Conservation (phyloP, 176 grass and related monocot genomes). For the Zea mays region DNA sequence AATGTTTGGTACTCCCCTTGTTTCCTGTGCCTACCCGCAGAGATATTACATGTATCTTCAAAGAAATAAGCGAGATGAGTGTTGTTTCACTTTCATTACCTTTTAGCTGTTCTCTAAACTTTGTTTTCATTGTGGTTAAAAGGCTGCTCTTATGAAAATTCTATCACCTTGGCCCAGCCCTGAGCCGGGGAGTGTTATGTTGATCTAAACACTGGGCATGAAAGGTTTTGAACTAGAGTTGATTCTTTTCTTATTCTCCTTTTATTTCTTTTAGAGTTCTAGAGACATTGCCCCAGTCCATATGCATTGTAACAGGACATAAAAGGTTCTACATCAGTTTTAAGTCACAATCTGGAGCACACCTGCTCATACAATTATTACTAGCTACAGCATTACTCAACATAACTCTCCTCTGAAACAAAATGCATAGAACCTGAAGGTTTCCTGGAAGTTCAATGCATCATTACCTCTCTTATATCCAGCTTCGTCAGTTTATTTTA, state of each 20-base stretch:
- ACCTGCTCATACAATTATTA: neutral
- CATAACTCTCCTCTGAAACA: neutral
- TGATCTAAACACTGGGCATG: neutral
- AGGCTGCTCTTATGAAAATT: constrained; percentile 10
- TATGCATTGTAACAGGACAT: neutral
- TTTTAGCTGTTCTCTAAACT: neutral
- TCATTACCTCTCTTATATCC: neutral
- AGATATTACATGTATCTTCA: constrained; percentile 26
- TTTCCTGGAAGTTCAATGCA: neutral
- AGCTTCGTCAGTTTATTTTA: constrained; percentile 12
- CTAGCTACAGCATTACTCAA: neutral
- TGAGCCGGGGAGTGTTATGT: neutral
- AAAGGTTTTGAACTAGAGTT: constrained; percentile 15
- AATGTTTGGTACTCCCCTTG: constrained; percentile 16
- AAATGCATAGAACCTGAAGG: neutral
- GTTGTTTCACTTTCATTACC: constrained; percentile 11
- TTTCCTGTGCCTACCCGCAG: constrained; percentile 21
- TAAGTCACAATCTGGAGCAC: neutral
- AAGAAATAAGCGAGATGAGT: neutral
- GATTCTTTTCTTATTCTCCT: neutral
- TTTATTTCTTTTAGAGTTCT: neutral
- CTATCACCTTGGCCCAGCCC: constrained; percentile 12
- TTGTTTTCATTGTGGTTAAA: constrained; percentile 12
- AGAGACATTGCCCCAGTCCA: neutral
- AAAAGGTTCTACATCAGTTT: neutral